These are phyloP conservation scores for Venturia asperata DNA, from an alignment of 2,329 filamentous ascomycete species.

Conservation along the genomic window DNA sequence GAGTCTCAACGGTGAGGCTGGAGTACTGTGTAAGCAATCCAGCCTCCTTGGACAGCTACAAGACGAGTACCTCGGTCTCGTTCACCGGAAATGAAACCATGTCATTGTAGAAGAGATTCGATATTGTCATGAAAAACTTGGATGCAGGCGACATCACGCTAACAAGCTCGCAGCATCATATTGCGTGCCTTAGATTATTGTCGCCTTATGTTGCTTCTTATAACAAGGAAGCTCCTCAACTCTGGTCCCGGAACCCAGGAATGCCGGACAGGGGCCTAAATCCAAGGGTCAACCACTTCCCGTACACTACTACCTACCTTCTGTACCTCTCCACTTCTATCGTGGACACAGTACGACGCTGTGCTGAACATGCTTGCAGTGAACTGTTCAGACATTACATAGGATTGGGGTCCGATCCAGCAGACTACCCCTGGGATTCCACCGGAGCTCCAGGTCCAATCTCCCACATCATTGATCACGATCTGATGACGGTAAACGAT, in stretches of 20 bases:
- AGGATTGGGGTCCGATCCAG: neutral
- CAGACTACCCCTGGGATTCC: neutral
- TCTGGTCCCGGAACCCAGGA: neutral
- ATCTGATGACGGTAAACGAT: neutral
- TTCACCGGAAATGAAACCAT: neutral
- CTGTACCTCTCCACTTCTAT: neutral
- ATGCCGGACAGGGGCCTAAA: too few relatives aligned
- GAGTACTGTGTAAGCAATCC: neutral
- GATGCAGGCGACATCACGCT: neutral
- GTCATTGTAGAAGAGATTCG: neutral
- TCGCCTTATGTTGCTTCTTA: constrained; percentile 5
- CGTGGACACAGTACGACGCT: too few relatives aligned
- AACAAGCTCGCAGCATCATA: neutral
- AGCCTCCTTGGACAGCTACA: neutral
- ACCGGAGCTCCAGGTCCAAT: neutral
- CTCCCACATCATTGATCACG: neutral
- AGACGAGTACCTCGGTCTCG: neutral
- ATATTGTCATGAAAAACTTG: neutral
- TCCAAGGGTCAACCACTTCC: neutral
- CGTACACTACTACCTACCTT: neutral
- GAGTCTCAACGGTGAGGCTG: constrained; percentile 7
- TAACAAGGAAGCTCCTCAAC: neutral
- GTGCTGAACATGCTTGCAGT: neutral
- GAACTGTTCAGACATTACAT: neutral
- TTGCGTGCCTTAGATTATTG: neutral